These are phyloP conservation scores for Colletotrichum lini DNA, from an alignment of 2,329 filamentous ascomycete species.

Conservation along the genomic window DNA sequence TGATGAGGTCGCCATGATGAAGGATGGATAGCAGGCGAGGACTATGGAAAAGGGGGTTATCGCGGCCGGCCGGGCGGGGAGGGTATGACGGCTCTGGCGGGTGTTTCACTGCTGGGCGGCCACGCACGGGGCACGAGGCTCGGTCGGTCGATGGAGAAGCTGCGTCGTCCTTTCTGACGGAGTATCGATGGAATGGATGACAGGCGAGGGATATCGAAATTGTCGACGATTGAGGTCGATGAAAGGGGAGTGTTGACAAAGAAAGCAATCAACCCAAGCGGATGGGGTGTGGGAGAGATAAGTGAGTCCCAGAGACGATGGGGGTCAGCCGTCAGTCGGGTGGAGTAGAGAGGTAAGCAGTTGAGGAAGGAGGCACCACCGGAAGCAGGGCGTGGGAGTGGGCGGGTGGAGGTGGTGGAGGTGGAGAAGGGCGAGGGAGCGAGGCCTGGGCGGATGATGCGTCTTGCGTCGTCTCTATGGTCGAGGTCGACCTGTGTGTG, in stretches of 20 bases:
- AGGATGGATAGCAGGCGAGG: constrained; percentile 3
- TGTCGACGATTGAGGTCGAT: constrained; percentile 47
- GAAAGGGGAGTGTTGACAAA: constrained; percentile 8
- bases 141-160: constrained; percentile 33
- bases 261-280: constrained; percentile 15
- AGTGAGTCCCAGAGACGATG: constrained; percentile 36
- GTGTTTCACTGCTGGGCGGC: constrained; percentile 41
- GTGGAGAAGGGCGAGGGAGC: constrained; percentile 35
- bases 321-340: constrained; percentile 36
- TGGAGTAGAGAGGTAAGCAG: constrained; percentile 40
- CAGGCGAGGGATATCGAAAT: constrained; percentile 56
- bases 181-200: constrained; percentile 6
- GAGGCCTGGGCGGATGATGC: constrained; percentile 39
- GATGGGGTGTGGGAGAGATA: constrained; percentile 36
- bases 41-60: constrained; percentile 27
- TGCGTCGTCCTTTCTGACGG: neutral
- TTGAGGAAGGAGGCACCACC: constrained; percentile 34
- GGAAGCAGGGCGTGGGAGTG: constrained; percentile 20
- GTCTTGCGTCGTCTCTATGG: constrained; percentile 26
- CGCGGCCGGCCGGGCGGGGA: constrained; percentile 39
- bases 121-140: constrained; percentile 39
- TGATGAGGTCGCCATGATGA: constrained; percentile 36
- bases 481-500: constrained; percentile 29
- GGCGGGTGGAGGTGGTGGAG: constrained; percentile 28
- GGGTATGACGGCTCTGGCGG: constrained; percentile 38